Evolutionary conservation across 2,329 filamentous ascomycete genomes (phyloP), one percentile per base, ranked within the genome.

Genomic region (Phaeophleospora eucalypticola): DNA sequence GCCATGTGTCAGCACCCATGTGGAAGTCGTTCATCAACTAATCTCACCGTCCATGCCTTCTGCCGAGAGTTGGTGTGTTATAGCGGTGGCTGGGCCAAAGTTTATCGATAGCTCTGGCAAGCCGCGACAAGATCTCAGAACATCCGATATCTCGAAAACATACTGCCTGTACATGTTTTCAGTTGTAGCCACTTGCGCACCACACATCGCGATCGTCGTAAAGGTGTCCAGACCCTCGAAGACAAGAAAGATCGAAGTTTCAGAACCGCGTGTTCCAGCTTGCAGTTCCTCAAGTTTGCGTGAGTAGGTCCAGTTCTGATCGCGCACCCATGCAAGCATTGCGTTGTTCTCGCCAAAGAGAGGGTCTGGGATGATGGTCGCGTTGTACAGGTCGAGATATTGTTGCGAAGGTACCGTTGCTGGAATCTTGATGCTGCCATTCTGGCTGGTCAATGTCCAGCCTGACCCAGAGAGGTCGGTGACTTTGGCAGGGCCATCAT

Each of bases 201-300:
- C 73, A 50, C 80, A 83, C 16, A 82, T 65, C 7, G 69, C 66
- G 38, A 83, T 71, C 8, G 72, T 73, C 4, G 77, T 68, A 52
- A 80, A 82, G 0, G 79, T 82, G 51, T 83, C 79, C 1, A 82
- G 67, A 4, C 79, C 79, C 43, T 83, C 73, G 63, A 83, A 82
- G 0, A 81, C 66, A 2, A 83, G 69, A 67, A 72, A 81, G 3
- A 73, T 78, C 4, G 24, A 16, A 21, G 27, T 33, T 7, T 24
- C 21, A 7, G 15, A 16, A 18, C 19, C 21, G 24, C 17, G 27
- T n/a, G 34, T 8, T 17, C n/a, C 16, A n/a, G 14, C 15, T 8
- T 17, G 6, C 6, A 41, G 21, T 3, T 33, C 24, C 4, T 15
- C 14, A 17, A 41, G 14, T 4, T 20, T 15, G 7, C 39, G 39